A percentile compares a stretch with the other conserved stretches of the same genome.
Conservation (phyloP, 805 yeast species). For the Candida easanensis region DNA sequence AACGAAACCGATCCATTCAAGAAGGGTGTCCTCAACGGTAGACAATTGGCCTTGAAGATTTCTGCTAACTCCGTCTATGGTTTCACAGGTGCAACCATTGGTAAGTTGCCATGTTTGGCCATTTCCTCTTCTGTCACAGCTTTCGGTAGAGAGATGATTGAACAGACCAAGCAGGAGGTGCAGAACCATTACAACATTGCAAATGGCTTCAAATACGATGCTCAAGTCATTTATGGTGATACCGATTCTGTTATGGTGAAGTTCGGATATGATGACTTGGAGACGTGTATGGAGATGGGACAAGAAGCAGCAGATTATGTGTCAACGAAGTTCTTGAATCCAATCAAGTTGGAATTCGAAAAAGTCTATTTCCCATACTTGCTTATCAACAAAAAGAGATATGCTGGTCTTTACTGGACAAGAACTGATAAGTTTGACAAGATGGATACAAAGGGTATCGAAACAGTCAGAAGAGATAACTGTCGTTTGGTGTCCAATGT, state of each 20-base stretch:
- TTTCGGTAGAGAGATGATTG: conserved; percentile 96
- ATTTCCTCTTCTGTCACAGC: conserved; percentile 95
- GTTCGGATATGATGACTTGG: conserved; percentile 80
- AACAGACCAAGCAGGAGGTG: conserved; percentile 81
- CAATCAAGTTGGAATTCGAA: conserved; percentile 94
- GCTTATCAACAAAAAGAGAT: conserved; percentile 91
- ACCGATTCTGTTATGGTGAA: conserved; percentile 99
- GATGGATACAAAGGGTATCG: conserved; percentile 98
- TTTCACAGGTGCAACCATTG: conserved; percentile 98
- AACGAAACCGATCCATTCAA: conserved; percentile 94
- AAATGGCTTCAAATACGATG: conserved; percentile 82
- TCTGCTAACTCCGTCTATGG: conserved; percentile 99
- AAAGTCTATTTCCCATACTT: conserved; percentile 94
- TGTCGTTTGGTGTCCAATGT: conserved; percentile 94
- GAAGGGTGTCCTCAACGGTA: conserved; percentile 90
- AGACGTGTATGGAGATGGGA: conserved; percentile 85
- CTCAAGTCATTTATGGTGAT: conserved; percentile 95
- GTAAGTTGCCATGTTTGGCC: conserved; percentile 93
- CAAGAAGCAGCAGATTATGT: conserved; percentile 92
- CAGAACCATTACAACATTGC: conserved; percentile 74
- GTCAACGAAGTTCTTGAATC: conserved; percentile 72
- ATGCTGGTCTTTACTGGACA: conserved; percentile 98
- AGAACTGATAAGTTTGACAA: conserved; percentile 88
- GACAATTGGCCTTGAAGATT: conserved; percentile 93
- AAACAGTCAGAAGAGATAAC: conserved; percentile 97